These are phyloP conservation scores for Deinandra increscens DNA, from an alignment of 129 eudicot genomes.

Conservation along the genomic window DNA sequence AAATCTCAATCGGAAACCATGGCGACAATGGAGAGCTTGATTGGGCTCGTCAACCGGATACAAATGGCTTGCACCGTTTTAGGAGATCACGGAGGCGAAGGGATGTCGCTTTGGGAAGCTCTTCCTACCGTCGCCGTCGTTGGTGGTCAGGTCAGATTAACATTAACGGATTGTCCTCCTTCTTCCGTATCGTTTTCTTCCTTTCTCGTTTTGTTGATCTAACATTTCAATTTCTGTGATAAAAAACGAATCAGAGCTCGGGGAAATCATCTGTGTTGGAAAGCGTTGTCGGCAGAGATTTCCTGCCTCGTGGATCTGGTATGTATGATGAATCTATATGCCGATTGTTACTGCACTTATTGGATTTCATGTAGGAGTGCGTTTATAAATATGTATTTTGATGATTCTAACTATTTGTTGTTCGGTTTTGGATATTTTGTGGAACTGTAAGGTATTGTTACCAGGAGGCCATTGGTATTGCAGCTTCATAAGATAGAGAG, in stretches of 20 bases:
- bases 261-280: slow-evolving; percentile 97
- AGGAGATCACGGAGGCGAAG: slow-evolving; percentile 98
- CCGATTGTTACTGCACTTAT: neutral
- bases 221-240: neutral
- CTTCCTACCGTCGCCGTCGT: slow-evolving; percentile 99
- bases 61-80: slow-evolving; percentile 91
- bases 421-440: slow-evolving; percentile 24
- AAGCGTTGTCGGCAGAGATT: slow-evolving; percentile 96
- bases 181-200: too few relatives aligned
- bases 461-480: slow-evolving; percentile 97
- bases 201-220: neutral
- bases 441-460: slow-evolving; percentile 73
- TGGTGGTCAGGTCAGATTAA: slow-evolving; percentile 97
- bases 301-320: slow-evolving; percentile 99
- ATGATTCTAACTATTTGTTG: slow-evolving; percentile 9
- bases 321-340: neutral
- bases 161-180: neutral
- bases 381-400: neutral
- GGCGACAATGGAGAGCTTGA: slow-evolving; percentile 88
- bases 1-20: slow-evolving; percentile 27
- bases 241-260: slow-evolving; percentile 54
- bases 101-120: slow-evolving; percentile 99
- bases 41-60: slow-evolving; percentile 84
- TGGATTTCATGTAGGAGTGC: neutral
- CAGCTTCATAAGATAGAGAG: slow-evolving; percentile 92